Evolutionary conservation across 169 alveolate species (phyloP), one percentile per base, ranked within the genome.

Genomic region (Eimeria praecox): DNA sequence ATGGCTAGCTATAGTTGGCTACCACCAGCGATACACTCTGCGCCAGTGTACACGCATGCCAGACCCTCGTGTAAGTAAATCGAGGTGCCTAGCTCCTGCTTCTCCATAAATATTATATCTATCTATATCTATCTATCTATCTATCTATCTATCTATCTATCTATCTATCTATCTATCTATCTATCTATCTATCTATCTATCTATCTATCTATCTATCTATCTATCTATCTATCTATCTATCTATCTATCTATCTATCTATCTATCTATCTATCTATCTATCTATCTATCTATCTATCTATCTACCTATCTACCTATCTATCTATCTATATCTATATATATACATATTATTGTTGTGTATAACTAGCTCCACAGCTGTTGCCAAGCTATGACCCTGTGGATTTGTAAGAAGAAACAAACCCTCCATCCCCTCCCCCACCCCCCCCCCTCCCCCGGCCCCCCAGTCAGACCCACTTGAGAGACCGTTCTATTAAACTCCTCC

Each of bases 401-500:
- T 27, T 56, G 8, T 9, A 18, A 14, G 66, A 2, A 18, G n/a
- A 56, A 56, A 56, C 66, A 56, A 16, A 12, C 56, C 56, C 66
- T n/a, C 69, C 27, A 14, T 20, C 27, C 8, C 69, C 69, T 0
- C 69, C 69, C 69, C 69, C 56, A 12, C 56, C 56, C 56, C 56
- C 12, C 5, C 56, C 8, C 69, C 69, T 0, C 69, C 69, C 69
- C 69, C 56, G 56, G 20, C 56, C 56, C 56, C 12, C 5, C 56
- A 49, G 56, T 8, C 69, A 59, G 69, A 5, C 75, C 8, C 27
- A 62, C 83, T 24, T 38, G 42, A 16, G 56, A 35, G 1, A 62
- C 83, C 18, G 85, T 62, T 38, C 9, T 42, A 38, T 24, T 9
- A 59, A 78, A 92, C 38, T 92, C 92, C 30, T n/a, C 35, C 71